Evolutionary conservation across 805 yeast species (phyloP), one percentile per base, ranked within the genome.

Genomic region (Maudiozyma saulgeensis): DNA sequence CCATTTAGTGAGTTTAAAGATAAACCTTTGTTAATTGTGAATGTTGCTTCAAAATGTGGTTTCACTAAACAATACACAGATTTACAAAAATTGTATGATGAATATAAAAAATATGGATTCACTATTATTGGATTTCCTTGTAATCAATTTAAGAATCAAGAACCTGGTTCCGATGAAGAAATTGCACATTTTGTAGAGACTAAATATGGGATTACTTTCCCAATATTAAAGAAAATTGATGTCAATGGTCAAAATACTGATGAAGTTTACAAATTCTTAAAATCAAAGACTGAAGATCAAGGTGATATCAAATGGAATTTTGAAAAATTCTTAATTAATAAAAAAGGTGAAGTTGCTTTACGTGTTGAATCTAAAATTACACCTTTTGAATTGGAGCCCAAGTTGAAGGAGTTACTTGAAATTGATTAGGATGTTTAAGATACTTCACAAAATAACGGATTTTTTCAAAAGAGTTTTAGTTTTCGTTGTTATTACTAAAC

Each of bases 141-240:
- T 68, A 86, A 87, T 69, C 96, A 88, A 65, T 89, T 89, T 64
- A 90, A 84, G 23, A 71, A 78, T 58, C 84, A 93, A 72, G 87
- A 90, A 68, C 83, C 93, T 56, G 82, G 81, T 3, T 61, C 77
- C 2, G 80, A 77, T 46, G 77, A 80, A 49, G 89, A 85, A 60
- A 87, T 87, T 55, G 81, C 79, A 19, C 67, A 74, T 43, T 85
- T 84, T 70, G 89, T 96, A 68, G 68, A 78, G 42, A 42, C 81
- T 60, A 89, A 87, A 73, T 93, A 82, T 66, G 96, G 96, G 48
- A 97, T 91, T 41, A 73, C 84, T 16, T 91, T 93, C 82, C 96
- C 96, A 31, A 77, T 91, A 32, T 71, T 91, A 78, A 75, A 78
- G 65, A 91, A 90, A 75, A 68, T 89, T 51, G 89, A 90, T 41